Percentiles rank a stretch among this genome's conserved stretches.
phyloP scores from a whole-genome alignment of 352 stramenopile genomes.

The Saprolegnia diclina region DNA sequence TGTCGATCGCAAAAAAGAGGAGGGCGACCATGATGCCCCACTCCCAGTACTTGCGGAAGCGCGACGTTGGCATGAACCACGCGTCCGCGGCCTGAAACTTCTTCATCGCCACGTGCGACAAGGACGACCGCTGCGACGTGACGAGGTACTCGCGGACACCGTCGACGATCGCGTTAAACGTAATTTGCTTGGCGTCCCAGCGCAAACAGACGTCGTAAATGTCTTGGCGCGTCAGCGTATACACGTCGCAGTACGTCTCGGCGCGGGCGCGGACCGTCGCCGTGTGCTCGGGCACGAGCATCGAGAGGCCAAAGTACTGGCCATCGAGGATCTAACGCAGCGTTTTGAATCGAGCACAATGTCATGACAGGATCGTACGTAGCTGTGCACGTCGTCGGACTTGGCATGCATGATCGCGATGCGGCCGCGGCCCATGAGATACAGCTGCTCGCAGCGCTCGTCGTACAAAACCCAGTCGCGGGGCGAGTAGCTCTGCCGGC shows the following conservation, averaged over 20 bases:
- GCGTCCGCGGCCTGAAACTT: background rate
- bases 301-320: slow-evolving; percentile 19
- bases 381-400: background rate
- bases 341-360: background rate
- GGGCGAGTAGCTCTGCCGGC: slow-evolving; percentile 1
- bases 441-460: slow-evolving; percentile 4
- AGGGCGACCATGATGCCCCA: slow-evolving; percentile 8
- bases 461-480: slow-evolving; percentile 6
- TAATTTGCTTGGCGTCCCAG: background rate
- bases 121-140: no score
- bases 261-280: background rate
- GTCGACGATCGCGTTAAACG: background rate
- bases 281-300: background rate
- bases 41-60: slow-evolving; percentile 18
- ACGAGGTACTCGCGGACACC: background rate
- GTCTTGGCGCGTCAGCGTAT: slow-evolving; percentile 4
- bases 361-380: background rate
- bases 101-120: background rate
- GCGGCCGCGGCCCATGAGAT: slow-evolving; percentile 11
- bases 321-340: slow-evolving; percentile 11
- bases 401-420: slow-evolving; percentile 9
- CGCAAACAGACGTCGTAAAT: background rate
- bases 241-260: slow-evolving; percentile 17
- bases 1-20: slow-evolving; percentile 12
- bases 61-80: slow-evolving; percentile 1